Base-by-base conservation (phyloP, 768 basidiomycete genomes). In the Suillus paluster region DNA sequence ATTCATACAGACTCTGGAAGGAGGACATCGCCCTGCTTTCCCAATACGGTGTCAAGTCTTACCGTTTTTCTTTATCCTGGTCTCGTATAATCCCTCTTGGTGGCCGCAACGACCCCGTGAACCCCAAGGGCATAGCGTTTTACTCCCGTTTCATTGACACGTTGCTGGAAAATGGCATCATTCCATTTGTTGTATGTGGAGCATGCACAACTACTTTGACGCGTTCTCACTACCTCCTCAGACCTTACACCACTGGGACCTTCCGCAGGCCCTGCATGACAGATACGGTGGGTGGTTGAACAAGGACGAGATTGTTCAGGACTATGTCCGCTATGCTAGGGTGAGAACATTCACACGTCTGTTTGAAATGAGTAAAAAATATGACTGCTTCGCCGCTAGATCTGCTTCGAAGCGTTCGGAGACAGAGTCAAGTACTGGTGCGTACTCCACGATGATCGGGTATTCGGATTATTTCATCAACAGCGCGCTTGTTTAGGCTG, bases 171-270 rank as follows among this genome's bases (percentile, higher is more conserved):
- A 76, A 84, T 55, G 87, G 84, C 4, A 90, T 92, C 68, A 81
- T 79, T 2, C 88, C 88, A 9, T 90, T 90, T 66, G 85, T 88
- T 57, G 88, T 87, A 67, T 46, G 85, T 82, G 44, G 46, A 54
- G 44, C 11, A 21, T 57, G 3, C 8, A 0, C 30, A 23, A 27
- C 39, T 39, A 36, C 50, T 63, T 19, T 55, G 21, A 61, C 59
- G 11, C 8, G 25, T 53, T 34, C 62, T 48, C 30, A 15, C 8
- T 25, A 15, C 58, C 58, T 27, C 36, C 10, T 11, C 64, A 90
- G 86, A 90, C 87, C 0, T 74, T 90, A 39, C 89, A 89, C 69
- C 89, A 88, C 71, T 92, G 91, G 91, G 91, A 92, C 69, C 82
- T 92, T 11, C 91, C 91, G 11, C 87, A 90, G 69, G 86, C 76